Evolutionary conservation across 2,329 filamentous ascomycete species (phyloP).

Genomic region (Rhynchosporium secalis): DNA sequence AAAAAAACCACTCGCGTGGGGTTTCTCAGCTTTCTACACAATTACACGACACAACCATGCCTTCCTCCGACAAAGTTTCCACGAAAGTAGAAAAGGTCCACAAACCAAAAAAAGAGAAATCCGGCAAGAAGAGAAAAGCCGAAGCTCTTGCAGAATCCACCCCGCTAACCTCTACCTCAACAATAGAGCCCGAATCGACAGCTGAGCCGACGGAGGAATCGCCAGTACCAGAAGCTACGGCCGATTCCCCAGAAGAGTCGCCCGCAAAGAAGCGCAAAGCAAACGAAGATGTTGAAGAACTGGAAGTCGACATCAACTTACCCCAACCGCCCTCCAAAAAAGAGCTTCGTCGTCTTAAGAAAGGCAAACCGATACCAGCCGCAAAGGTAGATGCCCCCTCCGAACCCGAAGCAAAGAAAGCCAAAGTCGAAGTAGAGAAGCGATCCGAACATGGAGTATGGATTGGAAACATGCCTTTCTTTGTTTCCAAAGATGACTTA

Average conservation of each 20-base stretch:
- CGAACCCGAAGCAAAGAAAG: constrained; percentile 43
- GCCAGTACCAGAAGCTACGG: constrained; percentile 6
- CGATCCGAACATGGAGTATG: constrained; percentile 85
- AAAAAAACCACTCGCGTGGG: not conserved
- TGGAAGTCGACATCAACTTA: constrained; percentile 86
- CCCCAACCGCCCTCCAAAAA: constrained; percentile 96
- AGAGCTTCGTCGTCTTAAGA: constrained; percentile 85
- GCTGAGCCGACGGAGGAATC: constrained; percentile 8
- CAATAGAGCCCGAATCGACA: constrained; percentile 7
- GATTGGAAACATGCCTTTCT: constrained; percentile 95
- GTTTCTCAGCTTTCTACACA: not conserved
- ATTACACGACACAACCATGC: constrained; percentile 1
- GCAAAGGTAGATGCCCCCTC: constrained; percentile 44
- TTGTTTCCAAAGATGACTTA: constrained; percentile 70
- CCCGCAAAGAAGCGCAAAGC: constrained; percentile 68
- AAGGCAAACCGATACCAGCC: constrained; percentile 62
- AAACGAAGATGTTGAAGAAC: constrained; percentile 57
- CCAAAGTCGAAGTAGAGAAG: constrained; percentile 47
- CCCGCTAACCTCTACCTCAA: constrained; percentile 3
- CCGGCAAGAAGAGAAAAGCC: constrained; percentile 36
- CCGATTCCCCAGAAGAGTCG: constrained; percentile 23
- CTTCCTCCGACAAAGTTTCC: constrained; percentile 8
- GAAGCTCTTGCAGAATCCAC: constrained; percentile 24
- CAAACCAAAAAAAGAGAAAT: constrained; percentile 38
- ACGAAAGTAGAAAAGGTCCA: constrained; percentile 11